These are phyloP conservation scores for Cinnamomum micranthum DNA, from an alignment of 164 flowering plant genomes.

Conservation along the genomic window DNA sequence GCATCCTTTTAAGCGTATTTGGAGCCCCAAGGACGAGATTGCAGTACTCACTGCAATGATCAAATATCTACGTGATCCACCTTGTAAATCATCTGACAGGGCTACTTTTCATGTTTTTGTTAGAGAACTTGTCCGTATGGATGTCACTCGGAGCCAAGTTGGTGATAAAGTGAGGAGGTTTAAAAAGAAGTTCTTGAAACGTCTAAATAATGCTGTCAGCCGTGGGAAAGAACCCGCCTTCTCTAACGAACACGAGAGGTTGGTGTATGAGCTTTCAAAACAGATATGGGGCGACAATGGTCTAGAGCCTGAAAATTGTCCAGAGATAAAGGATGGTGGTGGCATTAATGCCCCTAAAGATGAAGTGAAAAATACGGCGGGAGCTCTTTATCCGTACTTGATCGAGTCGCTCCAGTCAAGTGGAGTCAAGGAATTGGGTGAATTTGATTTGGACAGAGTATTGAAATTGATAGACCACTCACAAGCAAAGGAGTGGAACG, in stretches of 20 bases:
- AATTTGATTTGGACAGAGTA: no score
- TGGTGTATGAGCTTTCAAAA: conserved; percentile 3
- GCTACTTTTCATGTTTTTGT: neutral
- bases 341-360: no score
- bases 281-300: neutral
- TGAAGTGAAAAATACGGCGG: no score
- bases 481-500: no score
- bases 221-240: conserved; percentile 1
- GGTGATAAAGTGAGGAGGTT: neutral
- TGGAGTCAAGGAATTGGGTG: no score
- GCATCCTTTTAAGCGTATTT: conserved; percentile 4
- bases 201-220: neutral
- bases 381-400: no score
- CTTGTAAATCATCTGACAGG: neutral
- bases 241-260: conserved; percentile 3
- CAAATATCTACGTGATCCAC: neutral
- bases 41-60: conserved; percentile 8
- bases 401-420: no score
- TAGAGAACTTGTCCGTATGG: neutral
- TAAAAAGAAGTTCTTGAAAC: conserved; percentile 9
- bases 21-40: conserved; percentile 13
- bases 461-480: no score
- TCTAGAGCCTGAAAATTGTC: no score
- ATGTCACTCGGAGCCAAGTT: neutral
- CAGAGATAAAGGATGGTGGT: no score